Base-by-base conservation (phyloP, 2,329 filamentous ascomycete species). In the Lachnellula hyalina region DNA sequence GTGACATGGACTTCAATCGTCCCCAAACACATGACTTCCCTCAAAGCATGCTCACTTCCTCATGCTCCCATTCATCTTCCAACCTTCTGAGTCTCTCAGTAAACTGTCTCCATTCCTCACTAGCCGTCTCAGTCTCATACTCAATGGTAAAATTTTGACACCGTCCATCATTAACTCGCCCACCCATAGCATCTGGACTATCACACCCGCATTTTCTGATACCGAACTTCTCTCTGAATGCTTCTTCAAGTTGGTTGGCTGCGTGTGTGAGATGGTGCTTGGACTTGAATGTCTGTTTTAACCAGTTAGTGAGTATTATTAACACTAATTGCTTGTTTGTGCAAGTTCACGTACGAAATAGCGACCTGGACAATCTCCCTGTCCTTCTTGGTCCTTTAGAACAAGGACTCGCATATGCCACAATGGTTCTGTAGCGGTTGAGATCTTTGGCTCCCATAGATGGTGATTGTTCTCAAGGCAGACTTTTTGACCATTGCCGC, bases 81-180 rank as follows among this genome's bases (percentile, higher is more conserved):
- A 66, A 47, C 5, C 2, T 45, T 40, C 56, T 58, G 32, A 65
- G 36, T 23, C 44, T 58, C 2, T 11, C 55, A 4, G 64, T 34
- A 21, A 65, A 66, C 15, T 59, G 51, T 12, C 32, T 48, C 64
- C 63, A 66, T 4, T 50, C 56, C 35, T 53, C 50, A 5, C 23
- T 52, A 2, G 60, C 47, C 17, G 49, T 55, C 23, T 65, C 53
- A 2, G 55, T 58, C 19, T 65, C 59, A 34, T 57, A 64, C 21
- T 64, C 54, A n/a, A 66, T 64, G 0, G 63, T 66, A 15, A 66
- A 49, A 11, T 64, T 65, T 38, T 65, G 63, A 35, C 53, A 56
- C 25, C 59, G 54, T 3, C 63, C 61, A 47, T 66, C 63, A 35
- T 65, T 64, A 15, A 65, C 58, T 51, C 59, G 58, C 1, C 57